These are phyloP conservation scores for Linum trigynum DNA, from an alignment of 345 rosid species.

Conservation along the genomic window DNA sequence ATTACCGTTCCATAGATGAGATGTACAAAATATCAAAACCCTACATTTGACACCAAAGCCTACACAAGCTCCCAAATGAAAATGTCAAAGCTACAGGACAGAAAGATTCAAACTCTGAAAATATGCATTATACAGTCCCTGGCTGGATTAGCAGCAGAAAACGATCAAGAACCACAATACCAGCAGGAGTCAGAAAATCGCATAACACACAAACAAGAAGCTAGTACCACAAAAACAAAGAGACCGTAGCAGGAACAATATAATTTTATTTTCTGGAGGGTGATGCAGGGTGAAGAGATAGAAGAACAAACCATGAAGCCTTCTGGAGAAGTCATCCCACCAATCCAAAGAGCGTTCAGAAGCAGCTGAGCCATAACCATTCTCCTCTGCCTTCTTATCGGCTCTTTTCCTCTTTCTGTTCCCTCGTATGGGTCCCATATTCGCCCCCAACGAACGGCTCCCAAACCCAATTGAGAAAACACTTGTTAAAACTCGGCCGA, in stretches of 20 bases:
- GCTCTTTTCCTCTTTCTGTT: constrained; percentile 2
- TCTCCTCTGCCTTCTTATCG: neutral
- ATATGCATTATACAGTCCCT: too few relatives aligned
- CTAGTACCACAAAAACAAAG: too few relatives aligned
- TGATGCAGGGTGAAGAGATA: neutral
- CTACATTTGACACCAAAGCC: neutral
- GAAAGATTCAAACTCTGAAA: too few relatives aligned
- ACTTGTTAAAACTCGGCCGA: neutral
- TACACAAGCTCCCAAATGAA: too few relatives aligned
- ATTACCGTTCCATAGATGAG: neutral
- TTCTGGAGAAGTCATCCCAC: constrained; percentile 5
- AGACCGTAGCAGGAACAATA: too few relatives aligned
- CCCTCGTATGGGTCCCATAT: constrained; percentile 4
- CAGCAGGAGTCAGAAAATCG: too few relatives aligned
- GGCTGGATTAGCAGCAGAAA: too few relatives aligned
- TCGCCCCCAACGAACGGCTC: neutral
- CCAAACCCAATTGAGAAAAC: neutral
- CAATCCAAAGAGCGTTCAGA: neutral
- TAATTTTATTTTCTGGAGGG: too few relatives aligned
- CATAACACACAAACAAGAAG: too few relatives aligned
- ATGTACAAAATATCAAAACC: neutral
- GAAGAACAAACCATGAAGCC: neutral
- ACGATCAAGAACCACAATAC: too few relatives aligned
- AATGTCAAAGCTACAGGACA: too few relatives aligned
- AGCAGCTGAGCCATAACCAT: neutral